Conservation (phyloP, 139 green algal genomes). For the Pleodorina starrii region DNA sequence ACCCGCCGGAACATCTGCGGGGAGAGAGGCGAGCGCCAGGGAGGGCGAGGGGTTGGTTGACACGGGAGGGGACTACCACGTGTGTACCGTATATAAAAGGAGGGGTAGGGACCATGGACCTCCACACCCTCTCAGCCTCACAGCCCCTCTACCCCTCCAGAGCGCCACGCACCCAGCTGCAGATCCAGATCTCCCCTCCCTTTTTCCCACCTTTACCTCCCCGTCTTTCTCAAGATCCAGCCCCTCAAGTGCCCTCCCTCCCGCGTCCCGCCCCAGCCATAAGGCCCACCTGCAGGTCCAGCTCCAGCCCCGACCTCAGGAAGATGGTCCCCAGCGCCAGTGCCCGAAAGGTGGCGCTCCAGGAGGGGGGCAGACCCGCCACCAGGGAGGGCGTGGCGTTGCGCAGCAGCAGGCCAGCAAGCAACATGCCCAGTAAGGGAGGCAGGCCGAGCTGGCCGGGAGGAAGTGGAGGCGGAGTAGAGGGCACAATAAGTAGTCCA, state of each 20-base stretch:
- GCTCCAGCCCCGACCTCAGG: constrained; percentile 85
- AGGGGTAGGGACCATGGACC: too few species aligned
- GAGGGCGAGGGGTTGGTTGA: neutral
- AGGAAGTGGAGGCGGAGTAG: too few species aligned
- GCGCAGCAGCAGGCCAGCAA: constrained; percentile 34
- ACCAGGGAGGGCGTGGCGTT: constrained; percentile 39
- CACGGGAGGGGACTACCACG: too few species aligned
- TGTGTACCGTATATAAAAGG: too few species aligned
- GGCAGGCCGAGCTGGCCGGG: constrained; percentile 26
- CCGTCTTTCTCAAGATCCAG: too few species aligned
- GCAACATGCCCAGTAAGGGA: constrained; percentile 38
- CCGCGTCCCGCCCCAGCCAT: neutral
- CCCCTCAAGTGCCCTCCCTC: too few species aligned
- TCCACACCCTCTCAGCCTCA: too few species aligned
- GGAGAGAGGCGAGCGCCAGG: neutral
- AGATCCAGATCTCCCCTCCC: too few species aligned
- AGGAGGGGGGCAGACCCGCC: constrained; percentile 28
- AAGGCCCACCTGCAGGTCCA: constrained; percentile 74
- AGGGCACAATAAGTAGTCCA: too few species aligned
- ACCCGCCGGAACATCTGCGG: constrained; percentile 62
- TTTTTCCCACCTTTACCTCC: too few species aligned
- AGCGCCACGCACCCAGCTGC: too few species aligned
- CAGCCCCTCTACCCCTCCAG: too few species aligned
- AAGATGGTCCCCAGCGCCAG: constrained; percentile 87
- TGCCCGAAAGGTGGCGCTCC: constrained; percentile 41